Base-by-base conservation (phyloP, 352 stramenopile species). In the Phytopythium cucurbitacearum region DNA sequence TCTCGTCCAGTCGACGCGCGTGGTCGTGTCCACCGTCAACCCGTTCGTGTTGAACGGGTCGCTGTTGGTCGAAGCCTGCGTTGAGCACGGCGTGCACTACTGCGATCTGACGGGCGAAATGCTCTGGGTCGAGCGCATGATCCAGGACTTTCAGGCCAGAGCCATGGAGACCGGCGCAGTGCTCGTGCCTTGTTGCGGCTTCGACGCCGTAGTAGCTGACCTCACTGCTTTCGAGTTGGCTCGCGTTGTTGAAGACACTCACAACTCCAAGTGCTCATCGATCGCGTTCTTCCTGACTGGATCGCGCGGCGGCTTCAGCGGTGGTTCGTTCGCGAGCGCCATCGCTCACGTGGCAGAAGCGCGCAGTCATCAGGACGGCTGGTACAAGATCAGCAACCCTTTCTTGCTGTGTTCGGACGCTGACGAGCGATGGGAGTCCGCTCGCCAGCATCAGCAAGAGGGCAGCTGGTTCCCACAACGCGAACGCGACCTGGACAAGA, bases 41-140 rank as follows among this genome's bases (percentile, higher is more conserved):
- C 89, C 89, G 10, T 97, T 91, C 65, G 56, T 61, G 9, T 62
- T 84, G 7, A 92, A 96, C 56, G 81, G 82, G n/a, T 69, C 64
- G 12, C 48, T 70, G 36, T 67, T 97, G 28, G 75, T 97, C 7
- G 63, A 85, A 41, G 56, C 75, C 36, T 97, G 88, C 62, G 86
- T 81, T 9, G 75, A 89, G 50, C 76, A 81, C 57, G 88, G 89
- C 36, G 88, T 89, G n/a, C 70, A 96, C 66, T 97, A 96, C 72
- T 85, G 70, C 43, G 89, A 98, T 56, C 80, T 96, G 35, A 94
- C 89, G 4, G 89, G 85, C n/a, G 91, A 97, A 70, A 69, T 82
- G 44, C 36, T 69, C 32, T 97, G 88, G 88, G 77, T 80, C 6
- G 62, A 76, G 35, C 45, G 65, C 15, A 96, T 96, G 73, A 83